These are phyloP conservation scores for Fusarium dimerum DNA, from an alignment of 2,329 filamentous ascomycete genomes.

Conservation along the genomic window DNA sequence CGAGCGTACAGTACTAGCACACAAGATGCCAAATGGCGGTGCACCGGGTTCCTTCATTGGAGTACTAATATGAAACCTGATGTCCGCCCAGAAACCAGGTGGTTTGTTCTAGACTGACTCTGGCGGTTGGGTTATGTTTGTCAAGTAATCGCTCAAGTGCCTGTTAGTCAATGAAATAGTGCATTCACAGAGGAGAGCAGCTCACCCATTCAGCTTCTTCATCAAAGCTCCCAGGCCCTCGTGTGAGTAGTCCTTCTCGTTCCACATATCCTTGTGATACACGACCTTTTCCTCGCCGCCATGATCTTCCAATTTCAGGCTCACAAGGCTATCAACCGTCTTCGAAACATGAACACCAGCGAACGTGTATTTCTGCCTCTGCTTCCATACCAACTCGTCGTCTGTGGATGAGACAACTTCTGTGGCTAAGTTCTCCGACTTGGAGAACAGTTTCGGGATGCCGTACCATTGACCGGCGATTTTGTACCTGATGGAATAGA, in stretches of 20 bases:
- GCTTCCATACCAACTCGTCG: not conserved
- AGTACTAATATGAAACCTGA: too few species aligned
- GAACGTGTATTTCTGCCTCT: not conserved
- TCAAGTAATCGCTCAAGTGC: not conserved
- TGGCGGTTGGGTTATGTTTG: not conserved
- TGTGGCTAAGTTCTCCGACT: not conserved
- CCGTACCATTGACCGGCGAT: not conserved
- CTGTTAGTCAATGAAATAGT: not conserved
- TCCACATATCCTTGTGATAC: not conserved
- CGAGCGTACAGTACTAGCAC: too few species aligned
- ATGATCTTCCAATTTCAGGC: not conserved
- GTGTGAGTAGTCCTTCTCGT: not conserved
- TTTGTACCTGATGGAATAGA: not conserved
- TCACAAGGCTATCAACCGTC: not conserved
- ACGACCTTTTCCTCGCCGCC: not conserved
- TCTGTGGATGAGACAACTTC: not conserved
- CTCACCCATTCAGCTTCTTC: not conserved
- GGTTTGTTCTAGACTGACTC: not conserved
- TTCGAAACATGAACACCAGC: not conserved
- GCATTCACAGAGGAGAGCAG: too few species aligned
- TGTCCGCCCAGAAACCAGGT: too few species aligned
- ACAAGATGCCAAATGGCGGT: too few species aligned
- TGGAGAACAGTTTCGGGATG: not conserved
- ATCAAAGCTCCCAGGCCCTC: not conserved
- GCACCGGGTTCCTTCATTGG: too few species aligned